Percentiles rank a stretch among this genome's conserved stretches.
Evolutionary conservation across 306 rosid genomes (phyloP).

Genomic region (Comarum palustre): DNA sequence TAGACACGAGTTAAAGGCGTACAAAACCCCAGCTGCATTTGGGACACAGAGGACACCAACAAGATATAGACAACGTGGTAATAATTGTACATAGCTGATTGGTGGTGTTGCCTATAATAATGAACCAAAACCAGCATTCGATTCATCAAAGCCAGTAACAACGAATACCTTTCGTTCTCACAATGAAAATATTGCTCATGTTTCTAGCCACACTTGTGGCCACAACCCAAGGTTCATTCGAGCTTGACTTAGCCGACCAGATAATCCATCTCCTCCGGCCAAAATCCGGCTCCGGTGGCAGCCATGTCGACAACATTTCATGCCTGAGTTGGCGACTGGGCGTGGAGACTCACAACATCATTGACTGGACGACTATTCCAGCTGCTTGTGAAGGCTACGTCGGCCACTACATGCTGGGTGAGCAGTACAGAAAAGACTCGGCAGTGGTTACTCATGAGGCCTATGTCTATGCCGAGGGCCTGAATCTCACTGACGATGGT

Average conservation of each 20-base stretch:
- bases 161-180: neutral
- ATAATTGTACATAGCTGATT: neutral
- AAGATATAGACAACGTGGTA: neutral
- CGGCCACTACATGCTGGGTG: slow-evolving; percentile 45
- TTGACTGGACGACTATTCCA: slow-evolving; percentile 40
- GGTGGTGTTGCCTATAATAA: neutral
- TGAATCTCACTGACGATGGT: slow-evolving; percentile 21
- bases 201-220: slow-evolving; percentile 19
- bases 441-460: slow-evolving; percentile 29
- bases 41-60: neutral
- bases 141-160: neutral
- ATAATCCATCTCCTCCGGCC: slow-evolving; percentile 37
- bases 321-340: slow-evolving; percentile 66
- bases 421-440: slow-evolving; percentile 44
- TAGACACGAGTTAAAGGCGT: no score
- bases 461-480: slow-evolving; percentile 18
- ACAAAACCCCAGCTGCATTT: neutral
- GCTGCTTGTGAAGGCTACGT: slow-evolving; percentile 37
- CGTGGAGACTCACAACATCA: slow-evolving; percentile 50
- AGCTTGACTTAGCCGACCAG: slow-evolving; percentile 9
- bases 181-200: neutral
- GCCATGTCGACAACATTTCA: slow-evolving; percentile 7
- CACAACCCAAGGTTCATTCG: slow-evolving; percentile 20
- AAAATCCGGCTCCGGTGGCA: slow-evolving; percentile 20
- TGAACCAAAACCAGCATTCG: neutral